A percentile compares a stretch with the other conserved stretches of the same genome.
Conservation (phyloP, 371 early-diverging fungal species). For the Mortierella polycephala region DNA sequence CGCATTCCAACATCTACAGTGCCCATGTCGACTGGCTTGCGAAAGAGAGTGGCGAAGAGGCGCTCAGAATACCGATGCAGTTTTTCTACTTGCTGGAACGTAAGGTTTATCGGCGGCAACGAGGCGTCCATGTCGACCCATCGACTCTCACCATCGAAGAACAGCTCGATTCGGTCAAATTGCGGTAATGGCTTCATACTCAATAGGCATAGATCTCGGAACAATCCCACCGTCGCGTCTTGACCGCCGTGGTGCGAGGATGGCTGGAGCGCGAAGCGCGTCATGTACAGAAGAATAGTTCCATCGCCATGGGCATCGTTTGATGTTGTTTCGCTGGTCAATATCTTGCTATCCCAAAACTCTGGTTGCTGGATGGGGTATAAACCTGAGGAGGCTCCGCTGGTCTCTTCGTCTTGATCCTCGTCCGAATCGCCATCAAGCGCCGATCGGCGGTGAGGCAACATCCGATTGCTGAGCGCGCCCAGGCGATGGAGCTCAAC, state of each 20-base stretch:
- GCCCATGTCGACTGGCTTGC: constrained; percentile 18
- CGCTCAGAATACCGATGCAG: constrained; percentile 7
- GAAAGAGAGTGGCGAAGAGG: constrained; percentile 9
- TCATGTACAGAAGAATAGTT: constrained; percentile 2
- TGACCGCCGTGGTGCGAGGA: background rate
- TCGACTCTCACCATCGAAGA: constrained; percentile 9
- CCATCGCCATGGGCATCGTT: background rate
- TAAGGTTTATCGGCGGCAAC: background rate
- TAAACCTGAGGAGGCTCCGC: background rate
- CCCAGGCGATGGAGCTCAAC: constrained; percentile 69
- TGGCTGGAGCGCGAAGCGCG: constrained; percentile 4
- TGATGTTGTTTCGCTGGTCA: no score
- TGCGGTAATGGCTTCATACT: constrained; percentile 9
- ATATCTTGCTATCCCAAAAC: constrained; percentile 23
- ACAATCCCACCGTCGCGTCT: background rate
- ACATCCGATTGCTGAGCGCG: constrained; percentile 58
- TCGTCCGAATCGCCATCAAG: background rate
- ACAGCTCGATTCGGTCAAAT: constrained; percentile 27
- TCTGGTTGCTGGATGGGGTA: constrained; percentile 18
- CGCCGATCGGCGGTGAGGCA: constrained; percentile 2
- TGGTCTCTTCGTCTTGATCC: background rate
- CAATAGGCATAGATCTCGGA: constrained; percentile 11
- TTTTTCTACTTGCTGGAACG: background rate
- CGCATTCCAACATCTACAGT: constrained; percentile 13
- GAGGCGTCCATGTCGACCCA: constrained; percentile 4